Evolutionary conservation across 345 rosid species (phyloP), one percentile per base, ranked within the genome.

Genomic region (Kernera saxatilis): DNA sequence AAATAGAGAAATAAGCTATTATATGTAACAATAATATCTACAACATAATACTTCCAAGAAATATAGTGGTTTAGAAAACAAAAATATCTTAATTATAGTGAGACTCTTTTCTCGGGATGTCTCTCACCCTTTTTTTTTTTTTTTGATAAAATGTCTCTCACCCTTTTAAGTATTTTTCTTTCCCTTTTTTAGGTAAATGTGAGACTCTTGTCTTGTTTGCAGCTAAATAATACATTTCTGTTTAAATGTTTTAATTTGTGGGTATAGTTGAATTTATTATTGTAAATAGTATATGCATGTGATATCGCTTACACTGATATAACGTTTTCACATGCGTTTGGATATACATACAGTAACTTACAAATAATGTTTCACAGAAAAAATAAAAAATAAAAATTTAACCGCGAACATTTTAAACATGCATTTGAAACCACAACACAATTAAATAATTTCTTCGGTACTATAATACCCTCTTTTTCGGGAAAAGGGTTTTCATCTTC

Each of bases 401-500:
- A 58, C 73, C 6, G 10, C 19, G 23, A 57, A 51, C 53, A n/a
- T n/a, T n/a, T 7, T 26, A 25, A 63, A 23, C 11, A 63, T 72
- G 55, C 55, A 72, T 63, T 63, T 33, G 48, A 72, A 72, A 50
- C 51, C 49, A 36, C 39, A 30, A 22, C 26, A 41, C 27, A 51
- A 29, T 55, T 57, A 59, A 36, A 36, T 48, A 36, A 14, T 50
- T 49, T 70, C 32, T 50, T 61, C 36, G 62, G 61, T 61, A 62
- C 41, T 63, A 32, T 72, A 51, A 43, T 72, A 63, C 23, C 44
- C 56, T 32, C 48, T 62, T 63, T 61, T 39, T 71, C 3, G 57
- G 15, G 64, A 45, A 72, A 72, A 72, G 48, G 6, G 63, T 41
- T 32, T 52, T 52, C 46, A 39, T 71, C 46, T 60, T 70, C 49